These are phyloP conservation scores for Penicillium lividum DNA, from an alignment of 495 filamentous ascomycete species.

Conservation along the genomic window DNA sequence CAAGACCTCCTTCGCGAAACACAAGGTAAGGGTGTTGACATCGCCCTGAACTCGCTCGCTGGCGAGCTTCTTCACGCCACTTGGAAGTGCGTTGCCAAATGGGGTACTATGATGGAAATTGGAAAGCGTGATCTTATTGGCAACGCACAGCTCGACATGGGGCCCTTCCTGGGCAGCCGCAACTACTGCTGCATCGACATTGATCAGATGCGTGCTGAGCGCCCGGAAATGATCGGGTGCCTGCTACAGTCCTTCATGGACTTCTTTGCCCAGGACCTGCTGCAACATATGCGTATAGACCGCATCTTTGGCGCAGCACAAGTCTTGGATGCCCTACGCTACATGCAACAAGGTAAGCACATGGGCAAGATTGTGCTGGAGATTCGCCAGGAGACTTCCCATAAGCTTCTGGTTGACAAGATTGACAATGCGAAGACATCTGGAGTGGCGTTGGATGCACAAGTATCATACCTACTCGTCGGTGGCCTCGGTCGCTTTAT, in stretches of 20 bases:
- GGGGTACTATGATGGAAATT: conserved; percentile 36
- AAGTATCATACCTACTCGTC: conserved; percentile 1
- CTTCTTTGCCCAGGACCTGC: too few species aligned
- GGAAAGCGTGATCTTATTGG: conserved; percentile 34
- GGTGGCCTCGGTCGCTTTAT: conserved; percentile 52
- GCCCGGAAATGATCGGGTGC: too few species aligned
- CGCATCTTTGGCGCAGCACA: too few species aligned
- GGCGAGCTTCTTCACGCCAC: conserved; percentile 26
- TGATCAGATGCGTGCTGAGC: conserved; percentile 11
- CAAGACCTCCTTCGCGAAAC: conserved; percentile 11
- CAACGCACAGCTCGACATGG: conserved; percentile 29
- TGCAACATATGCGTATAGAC: too few species aligned
- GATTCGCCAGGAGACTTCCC: neutral
- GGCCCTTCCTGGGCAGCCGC: conserved; percentile 33
- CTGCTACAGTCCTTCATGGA: too few species aligned
- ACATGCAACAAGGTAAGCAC: conserved; percentile 40
- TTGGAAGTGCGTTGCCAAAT: conserved; percentile 28
- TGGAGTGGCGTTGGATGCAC: too few species aligned
- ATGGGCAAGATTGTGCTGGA: conserved; percentile 46
- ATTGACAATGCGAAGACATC: too few species aligned
- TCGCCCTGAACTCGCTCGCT: conserved; percentile 29
- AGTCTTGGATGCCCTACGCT: conserved; percentile 25
- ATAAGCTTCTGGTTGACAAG: too few species aligned
- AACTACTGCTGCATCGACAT: conserved; percentile 28
- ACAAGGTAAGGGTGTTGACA: conserved; percentile 21